These are phyloP conservation scores for Papiliotrema nemorosa DNA, from an alignment of 1,284 basidiomycete genomes.

Conservation along the genomic window DNA sequence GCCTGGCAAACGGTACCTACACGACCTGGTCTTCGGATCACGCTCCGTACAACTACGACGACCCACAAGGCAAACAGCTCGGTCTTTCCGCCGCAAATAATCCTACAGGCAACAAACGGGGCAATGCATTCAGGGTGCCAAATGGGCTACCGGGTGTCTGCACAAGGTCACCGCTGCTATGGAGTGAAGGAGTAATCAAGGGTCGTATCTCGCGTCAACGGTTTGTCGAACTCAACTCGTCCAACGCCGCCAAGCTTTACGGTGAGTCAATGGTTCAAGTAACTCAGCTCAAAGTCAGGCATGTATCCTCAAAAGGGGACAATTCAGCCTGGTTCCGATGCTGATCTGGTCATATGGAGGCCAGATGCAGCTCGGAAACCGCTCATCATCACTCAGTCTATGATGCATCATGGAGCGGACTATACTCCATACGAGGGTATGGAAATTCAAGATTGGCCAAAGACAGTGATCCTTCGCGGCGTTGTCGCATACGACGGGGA, in stretches of 20 bases:
- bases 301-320: constrained; percentile 19
- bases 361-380: constrained; percentile 1
- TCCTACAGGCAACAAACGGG: constrained; percentile 16
- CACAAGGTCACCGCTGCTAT: constrained; percentile 17
- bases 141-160: constrained; percentile 29
- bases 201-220: constrained; percentile 11
- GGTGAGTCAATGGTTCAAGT: constrained; percentile 12
- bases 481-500: constrained; percentile 27
- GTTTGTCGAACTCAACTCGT: constrained; percentile 17
- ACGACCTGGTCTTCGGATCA: constrained; percentile 32
- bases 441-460: constrained; percentile 16
- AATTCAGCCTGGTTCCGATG: constrained; percentile 15
- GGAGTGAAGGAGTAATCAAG: constrained; percentile 7
- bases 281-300: constrained; percentile 4
- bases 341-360: constrained; percentile 16
- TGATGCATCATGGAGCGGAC: constrained; percentile 17
- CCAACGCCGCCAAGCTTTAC: constrained; percentile 20
- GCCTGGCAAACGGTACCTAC: constrained; percentile 30
- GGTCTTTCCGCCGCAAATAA: constrained; percentile 14
- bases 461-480: constrained; percentile 24
- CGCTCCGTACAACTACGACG: constrained; percentile 30
- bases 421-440: constrained; percentile 21
- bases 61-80: constrained; percentile 25
- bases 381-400: constrained; percentile 3
- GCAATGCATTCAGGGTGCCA: constrained; percentile 28